A percentile compares a stretch with the other conserved stretches of the same genome.
Conservation (phyloP, 306 rosid species). For the Ormosia emarginata region DNA sequence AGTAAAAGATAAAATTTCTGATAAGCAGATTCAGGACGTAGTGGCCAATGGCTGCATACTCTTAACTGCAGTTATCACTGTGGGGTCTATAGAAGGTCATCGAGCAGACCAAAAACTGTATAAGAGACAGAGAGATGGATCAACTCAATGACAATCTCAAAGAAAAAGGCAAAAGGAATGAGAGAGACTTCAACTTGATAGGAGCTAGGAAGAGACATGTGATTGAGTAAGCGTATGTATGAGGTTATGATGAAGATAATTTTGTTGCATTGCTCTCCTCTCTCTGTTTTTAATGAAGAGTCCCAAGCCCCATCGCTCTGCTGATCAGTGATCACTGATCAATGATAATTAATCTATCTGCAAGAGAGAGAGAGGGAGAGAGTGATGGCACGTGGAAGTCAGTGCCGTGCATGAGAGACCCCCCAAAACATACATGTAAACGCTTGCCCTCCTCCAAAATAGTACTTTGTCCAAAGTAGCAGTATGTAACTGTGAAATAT, state of each 20-base stretch:
- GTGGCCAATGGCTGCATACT: background rate
- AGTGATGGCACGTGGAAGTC: slow-evolving; percentile 15
- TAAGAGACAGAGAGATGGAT: slow-evolving; percentile 27
- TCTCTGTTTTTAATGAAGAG: too few species aligned
- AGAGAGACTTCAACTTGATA: slow-evolving; percentile 22
- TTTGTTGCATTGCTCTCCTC: too few species aligned
- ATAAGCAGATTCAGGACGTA: background rate
- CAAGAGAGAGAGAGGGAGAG: background rate
- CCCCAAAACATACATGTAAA: background rate
- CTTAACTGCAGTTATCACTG: slow-evolving; percentile 41
- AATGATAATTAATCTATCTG: too few species aligned
- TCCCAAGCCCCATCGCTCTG: too few species aligned
- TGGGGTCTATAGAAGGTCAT: background rate
- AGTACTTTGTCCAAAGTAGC: background rate
- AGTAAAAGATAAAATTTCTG: too few species aligned
- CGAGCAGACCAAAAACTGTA: slow-evolving; percentile 7
- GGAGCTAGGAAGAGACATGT: background rate
- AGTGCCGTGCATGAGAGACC: background rate
- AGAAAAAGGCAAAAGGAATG: slow-evolving; percentile 59
- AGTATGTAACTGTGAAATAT: background rate
- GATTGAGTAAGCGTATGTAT: background rate
- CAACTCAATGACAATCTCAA: slow-evolving; percentile 30
- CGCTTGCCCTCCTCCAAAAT: background rate
- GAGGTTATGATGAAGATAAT: background rate
- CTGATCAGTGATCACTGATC: too few species aligned